Percentiles rank a stretch among this genome's conserved stretches.
Evolutionary conservation across 2,329 filamentous ascomycete genomes (phyloP).

Genomic region (Drechslerella stenobrocha): DNA sequence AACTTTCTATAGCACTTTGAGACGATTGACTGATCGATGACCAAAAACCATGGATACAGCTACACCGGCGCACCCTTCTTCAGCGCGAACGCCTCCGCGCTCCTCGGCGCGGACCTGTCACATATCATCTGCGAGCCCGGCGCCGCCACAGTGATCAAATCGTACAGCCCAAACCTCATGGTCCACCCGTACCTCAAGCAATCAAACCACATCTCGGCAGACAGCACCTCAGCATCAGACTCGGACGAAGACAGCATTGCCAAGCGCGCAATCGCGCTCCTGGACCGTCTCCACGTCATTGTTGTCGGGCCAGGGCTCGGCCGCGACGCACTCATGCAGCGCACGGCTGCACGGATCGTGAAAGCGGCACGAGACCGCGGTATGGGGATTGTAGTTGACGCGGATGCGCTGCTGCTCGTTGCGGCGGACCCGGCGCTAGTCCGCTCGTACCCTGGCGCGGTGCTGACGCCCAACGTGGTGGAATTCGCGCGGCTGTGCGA

Average conservation of each 20-base stretch:
- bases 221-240: no score
- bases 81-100: conserved; percentile 92
- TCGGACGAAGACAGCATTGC: conserved; percentile 66
- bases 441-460: conserved; percentile 76
- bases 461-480: conserved; percentile 92
- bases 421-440: conserved; percentile 75
- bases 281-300: conserved; percentile 84
- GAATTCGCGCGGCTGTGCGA: conserved; percentile 85
- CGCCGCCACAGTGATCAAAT: conserved; percentile 86
- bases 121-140: conserved; percentile 94
- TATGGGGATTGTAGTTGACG: conserved; percentile 85
- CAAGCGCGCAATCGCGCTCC: conserved; percentile 72
- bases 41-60: conserved; percentile 53
- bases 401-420: conserved; percentile 81
- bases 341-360: conserved; percentile 78
- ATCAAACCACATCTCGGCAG: conserved; percentile 60
- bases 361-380: conserved; percentile 71
- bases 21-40: background rate
- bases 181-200: conserved; percentile 95
- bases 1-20: conserved; percentile 2
- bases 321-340: conserved; percentile 85
- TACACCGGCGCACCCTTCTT: conserved; percentile 98
- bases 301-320: conserved; percentile 92
- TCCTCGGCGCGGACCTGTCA: conserved; percentile 67
- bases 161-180: conserved; percentile 97